These are phyloP conservation scores for Tolypocladium nubicola DNA, from an alignment of 2,329 filamentous ascomycete species.

Conservation along the genomic window DNA sequence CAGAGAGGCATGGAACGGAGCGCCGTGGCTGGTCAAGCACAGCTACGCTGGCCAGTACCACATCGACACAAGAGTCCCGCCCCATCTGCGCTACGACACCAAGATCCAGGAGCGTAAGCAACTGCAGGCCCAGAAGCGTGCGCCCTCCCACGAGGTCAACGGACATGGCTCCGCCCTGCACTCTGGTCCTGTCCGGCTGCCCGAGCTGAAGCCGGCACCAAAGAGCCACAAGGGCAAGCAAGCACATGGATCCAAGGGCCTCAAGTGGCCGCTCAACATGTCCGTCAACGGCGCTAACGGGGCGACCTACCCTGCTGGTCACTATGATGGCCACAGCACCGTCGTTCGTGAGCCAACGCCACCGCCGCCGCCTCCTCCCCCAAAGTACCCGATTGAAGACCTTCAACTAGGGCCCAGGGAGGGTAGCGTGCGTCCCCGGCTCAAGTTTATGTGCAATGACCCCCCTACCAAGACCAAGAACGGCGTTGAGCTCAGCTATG, in stretches of 20 bases:
- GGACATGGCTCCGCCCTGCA: constrained; percentile 21
- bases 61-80: constrained; percentile 78
- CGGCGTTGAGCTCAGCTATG: constrained; percentile 3
- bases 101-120: constrained; percentile 71
- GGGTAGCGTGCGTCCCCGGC: constrained; percentile 55
- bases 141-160: constrained; percentile 34
- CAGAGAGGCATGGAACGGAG: constrained; percentile 87
- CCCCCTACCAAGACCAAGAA: constrained; percentile 36
- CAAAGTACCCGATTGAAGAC: constrained; percentile 95
- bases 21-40: constrained; percentile 88
- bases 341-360: constrained; percentile 24
- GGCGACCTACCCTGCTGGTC: constrained; percentile 32
- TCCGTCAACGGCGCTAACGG: constrained; percentile 29
- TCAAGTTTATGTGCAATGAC: constrained; percentile 68
- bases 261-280: constrained; percentile 23
- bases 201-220: constrained; percentile 62
- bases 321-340: constrained; percentile 24
- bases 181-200: constrained; percentile 46
- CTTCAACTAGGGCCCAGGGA: constrained; percentile 66
- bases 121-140: constrained; percentile 54
- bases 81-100: constrained; percentile 70
- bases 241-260: constrained; percentile 30
- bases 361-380: constrained; percentile 57
- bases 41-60: constrained; percentile 75
- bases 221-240: constrained; percentile 58